These are phyloP conservation scores for Plasmodium gaboni DNA, from an alignment of 169 alveolate genomes.

Conservation along the genomic window DNA sequence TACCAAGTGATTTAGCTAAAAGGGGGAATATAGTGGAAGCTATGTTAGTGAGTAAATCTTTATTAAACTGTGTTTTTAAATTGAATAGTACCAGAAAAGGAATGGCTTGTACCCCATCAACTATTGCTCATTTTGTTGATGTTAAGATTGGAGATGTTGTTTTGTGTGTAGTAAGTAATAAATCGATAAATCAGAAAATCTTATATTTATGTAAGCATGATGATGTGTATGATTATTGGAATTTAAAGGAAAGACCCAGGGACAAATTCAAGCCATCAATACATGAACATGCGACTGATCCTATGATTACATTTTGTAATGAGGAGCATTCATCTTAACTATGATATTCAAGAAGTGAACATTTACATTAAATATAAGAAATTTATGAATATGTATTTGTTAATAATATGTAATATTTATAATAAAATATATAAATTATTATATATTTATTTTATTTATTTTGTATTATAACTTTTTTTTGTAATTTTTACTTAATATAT, in stretches of 20 bases:
- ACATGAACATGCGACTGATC: slow-evolving; percentile 59
- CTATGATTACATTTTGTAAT: slow-evolving; percentile 70
- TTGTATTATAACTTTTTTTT: too few species aligned
- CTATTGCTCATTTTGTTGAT: slow-evolving; percentile 80
- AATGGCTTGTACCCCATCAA: slow-evolving; percentile 80
- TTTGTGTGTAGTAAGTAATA: slow-evolving; percentile 72
- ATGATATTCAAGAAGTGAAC: too few species aligned
- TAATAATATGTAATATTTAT: too few species aligned
- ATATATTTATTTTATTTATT: too few species aligned
- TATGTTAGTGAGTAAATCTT: slow-evolving; percentile 76
- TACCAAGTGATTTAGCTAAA: slow-evolving; percentile 64
- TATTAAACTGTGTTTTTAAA: slow-evolving; percentile 76
- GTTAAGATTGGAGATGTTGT: slow-evolving; percentile 77
- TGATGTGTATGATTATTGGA: slow-evolving; percentile 76
- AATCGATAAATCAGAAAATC: slow-evolving; percentile 72
- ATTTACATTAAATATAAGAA: too few species aligned
- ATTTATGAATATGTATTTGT: too few species aligned
- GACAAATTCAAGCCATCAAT: slow-evolving; percentile 74
- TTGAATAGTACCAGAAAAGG: slow-evolving; percentile 82
- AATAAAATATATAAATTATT: neutral
- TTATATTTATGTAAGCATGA: slow-evolving; percentile 72
- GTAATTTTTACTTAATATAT: too few species aligned
- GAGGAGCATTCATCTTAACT: slow-evolving; percentile 39
- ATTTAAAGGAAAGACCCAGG: slow-evolving; percentile 76
- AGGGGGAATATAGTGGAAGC: slow-evolving; percentile 66